phyloP scores from a whole-genome alignment of 345 rosid genomes.

The Corymbia maculata region DNA sequence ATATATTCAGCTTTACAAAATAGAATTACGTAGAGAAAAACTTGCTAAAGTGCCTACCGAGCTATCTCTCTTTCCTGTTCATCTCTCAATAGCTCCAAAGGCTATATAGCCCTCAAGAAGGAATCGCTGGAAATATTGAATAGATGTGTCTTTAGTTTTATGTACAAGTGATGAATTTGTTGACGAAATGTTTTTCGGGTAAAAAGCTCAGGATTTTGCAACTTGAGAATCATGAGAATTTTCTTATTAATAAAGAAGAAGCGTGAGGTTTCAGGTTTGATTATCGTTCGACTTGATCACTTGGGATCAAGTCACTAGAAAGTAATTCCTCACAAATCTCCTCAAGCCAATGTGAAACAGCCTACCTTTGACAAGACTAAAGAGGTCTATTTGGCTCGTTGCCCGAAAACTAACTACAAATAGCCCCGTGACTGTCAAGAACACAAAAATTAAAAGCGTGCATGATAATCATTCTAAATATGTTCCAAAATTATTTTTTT shows the following conservation, averaged over 20 bases:
- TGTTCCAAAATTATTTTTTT: too few species aligned
- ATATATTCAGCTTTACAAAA: not conserved
- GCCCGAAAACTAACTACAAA: not conserved
- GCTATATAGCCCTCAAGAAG: not conserved
- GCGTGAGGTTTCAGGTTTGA: not conserved
- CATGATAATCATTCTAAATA: too few species aligned
- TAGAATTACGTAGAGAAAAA: not conserved
- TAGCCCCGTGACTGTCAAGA: not conserved
- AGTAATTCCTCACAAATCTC: not conserved
- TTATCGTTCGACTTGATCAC: not conserved
- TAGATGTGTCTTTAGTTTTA: not conserved
- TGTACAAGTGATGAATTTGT: not conserved
- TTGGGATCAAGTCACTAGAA: not conserved
- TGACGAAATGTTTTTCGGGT: not conserved
- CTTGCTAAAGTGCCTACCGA: not conserved
- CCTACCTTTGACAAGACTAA: not conserved
- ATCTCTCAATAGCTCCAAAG: not conserved
- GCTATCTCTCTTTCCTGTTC: not conserved
- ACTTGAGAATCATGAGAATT: not conserved
- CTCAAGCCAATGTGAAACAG: not conserved
- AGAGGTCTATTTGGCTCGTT: not conserved
- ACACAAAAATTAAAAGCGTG: too few species aligned
- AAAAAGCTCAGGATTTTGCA: not conserved
- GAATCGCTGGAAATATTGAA: not conserved
- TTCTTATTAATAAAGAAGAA: not conserved